Conservation (phyloP, 768 basidiomycete genomes). For the Sarcodon sp. region DNA sequence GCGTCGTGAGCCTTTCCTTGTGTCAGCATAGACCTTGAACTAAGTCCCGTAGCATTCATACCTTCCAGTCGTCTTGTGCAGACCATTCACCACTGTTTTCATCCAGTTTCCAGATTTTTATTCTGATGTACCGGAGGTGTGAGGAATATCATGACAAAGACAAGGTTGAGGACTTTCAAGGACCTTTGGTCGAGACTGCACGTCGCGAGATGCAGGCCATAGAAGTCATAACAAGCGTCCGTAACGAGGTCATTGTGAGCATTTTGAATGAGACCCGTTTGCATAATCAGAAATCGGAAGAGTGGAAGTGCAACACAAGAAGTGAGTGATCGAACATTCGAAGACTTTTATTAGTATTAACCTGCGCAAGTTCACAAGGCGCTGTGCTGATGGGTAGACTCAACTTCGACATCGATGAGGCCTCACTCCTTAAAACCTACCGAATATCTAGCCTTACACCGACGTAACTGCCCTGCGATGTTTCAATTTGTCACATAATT, state of each 20-base stretch:
- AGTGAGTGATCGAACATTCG: not conserved
- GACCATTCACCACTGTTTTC: conserved; percentile 64
- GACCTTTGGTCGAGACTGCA: conserved; percentile 77
- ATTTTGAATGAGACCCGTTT: conserved; percentile 66
- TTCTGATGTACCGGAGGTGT: conserved; percentile 26
- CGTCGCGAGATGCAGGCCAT: conserved; percentile 71
- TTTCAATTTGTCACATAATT: not conserved
- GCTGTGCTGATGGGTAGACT: conserved; percentile 36
- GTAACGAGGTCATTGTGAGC: conserved; percentile 76
- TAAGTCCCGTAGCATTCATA: conserved; percentile 15
- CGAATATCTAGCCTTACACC: conserved; percentile 69
- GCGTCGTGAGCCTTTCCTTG: conserved; percentile 86
- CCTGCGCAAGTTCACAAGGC: too few relatives aligned
- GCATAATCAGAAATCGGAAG: conserved; percentile 23
- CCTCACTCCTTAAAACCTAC: conserved; percentile 76
- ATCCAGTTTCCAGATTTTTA: conserved; percentile 79
- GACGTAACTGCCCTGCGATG: conserved; percentile 29
- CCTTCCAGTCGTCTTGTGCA: conserved; percentile 88
- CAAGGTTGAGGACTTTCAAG: conserved; percentile 6
- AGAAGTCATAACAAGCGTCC: conserved; percentile 84
- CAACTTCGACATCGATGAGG: conserved; percentile 69
- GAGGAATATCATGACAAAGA: conserved; percentile 7
- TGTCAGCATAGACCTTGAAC: not conserved
- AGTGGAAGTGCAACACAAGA: not conserved
- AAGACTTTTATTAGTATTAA: not conserved